Evolutionary conservation across 176 grass and related monocot genomes (phyloP).

Genomic region (Avena eriantha): DNA sequence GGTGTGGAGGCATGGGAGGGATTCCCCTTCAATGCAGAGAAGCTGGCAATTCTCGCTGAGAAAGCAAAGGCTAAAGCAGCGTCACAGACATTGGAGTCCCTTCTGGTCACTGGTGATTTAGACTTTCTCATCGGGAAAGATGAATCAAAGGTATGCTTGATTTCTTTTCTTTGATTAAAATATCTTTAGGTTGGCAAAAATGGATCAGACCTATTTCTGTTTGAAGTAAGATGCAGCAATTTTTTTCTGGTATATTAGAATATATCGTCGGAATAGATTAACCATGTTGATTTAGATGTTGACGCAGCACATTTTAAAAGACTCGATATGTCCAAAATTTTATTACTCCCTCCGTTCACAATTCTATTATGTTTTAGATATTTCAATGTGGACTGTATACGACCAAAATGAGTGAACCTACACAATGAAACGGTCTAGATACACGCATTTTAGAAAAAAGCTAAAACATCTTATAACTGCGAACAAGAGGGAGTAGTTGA

Average conservation of each 20-base stretch:
- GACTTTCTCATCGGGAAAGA: conserved; percentile 73
- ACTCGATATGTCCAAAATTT: not conserved
- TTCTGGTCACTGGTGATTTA: conserved; percentile 62
- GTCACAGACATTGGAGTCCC: conserved; percentile 72
- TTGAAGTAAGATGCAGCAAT: conserved; percentile 16
- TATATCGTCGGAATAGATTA: not conserved
- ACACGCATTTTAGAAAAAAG: too few species aligned
- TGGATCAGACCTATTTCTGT: not conserved
- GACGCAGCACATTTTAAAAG: not conserved
- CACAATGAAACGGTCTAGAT: too few species aligned
- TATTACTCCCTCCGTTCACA: not conserved
- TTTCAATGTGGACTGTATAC: too few species aligned
- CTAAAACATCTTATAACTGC: too few species aligned
- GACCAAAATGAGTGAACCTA: too few species aligned
- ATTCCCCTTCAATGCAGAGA: conserved; percentile 76
- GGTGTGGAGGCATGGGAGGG: conserved; percentile 75
- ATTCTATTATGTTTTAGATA: too few species aligned
- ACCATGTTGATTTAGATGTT: not conserved
- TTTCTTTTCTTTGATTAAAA: conserved; percentile 23
- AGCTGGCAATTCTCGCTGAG: conserved; percentile 68
- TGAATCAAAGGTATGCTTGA: conserved; percentile 59
- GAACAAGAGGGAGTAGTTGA: not conserved
- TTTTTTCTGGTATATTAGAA: not conserved
- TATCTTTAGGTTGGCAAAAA: not conserved
- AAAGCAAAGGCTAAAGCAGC: conserved; percentile 66